Evolutionary conservation across 2,329 filamentous ascomycete species (phyloP), one percentile per base, ranked within the genome.

Genomic region (Fusarium liriodendri): DNA sequence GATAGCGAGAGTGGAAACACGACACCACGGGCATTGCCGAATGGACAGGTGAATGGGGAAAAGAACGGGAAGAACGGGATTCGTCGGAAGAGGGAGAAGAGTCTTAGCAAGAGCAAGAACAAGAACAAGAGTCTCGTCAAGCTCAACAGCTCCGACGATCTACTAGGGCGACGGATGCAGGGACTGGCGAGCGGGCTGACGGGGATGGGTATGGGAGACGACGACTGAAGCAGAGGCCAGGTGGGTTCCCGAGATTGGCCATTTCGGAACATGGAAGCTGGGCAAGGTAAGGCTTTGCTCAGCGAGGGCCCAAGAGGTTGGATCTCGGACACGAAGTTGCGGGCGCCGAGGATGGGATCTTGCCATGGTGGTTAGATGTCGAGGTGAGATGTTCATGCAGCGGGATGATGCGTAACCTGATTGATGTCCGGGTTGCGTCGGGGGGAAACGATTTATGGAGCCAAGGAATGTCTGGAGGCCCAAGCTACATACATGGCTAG

Each of bases 111-210:
- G 29, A 73, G 67, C 61, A 89, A 84, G 75, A 83, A 85, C 50
- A 85, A 84, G 74, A 83, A 85, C 57, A 85, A 84, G 79, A 87
- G 85, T 55, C 76, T 90, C 33, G 82, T 89, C 16, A 88, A 87
- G 81, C 83, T 91, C 58, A 86, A 86, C 68, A 90, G 89, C 79
- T 87, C 88, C 42, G 89, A 90, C 67, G 89, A 91, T 75, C 75
- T 91, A 74, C 82, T 91, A 13, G 85, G 87, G 0, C 82, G 89
- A 71, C 84, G 89, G 57, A 91, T 91, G 89, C 85, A 90, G 66
- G 89, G 89, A 1, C 82, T 91, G 22, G 86, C 87, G 4, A 87
- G 86, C 8, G 85, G 88, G 0, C 77, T 91, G 78, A 88, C 88
- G 27, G 87, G 88, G 14, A 70, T 84, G 29, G 87, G 88, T 10